Evolutionary conservation across 2,329 filamentous ascomycete species (phyloP).

Genomic region (Talaromyces rugulosus): DNA sequence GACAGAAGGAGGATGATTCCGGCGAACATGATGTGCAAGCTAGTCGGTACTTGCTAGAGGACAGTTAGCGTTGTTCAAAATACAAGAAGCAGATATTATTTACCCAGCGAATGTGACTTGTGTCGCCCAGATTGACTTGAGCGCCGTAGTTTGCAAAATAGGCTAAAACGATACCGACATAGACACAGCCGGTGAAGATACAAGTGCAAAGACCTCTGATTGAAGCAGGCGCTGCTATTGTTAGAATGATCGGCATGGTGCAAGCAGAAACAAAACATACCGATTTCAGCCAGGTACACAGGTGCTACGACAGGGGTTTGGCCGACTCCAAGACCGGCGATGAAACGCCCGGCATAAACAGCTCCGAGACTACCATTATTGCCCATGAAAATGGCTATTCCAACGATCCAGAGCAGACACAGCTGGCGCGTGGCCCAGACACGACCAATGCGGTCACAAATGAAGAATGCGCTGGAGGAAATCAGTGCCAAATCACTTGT

Average conservation of each 20-base stretch:
- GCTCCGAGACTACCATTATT: constrained; percentile 34
- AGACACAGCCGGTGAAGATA: constrained; percentile 67
- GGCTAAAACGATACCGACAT: constrained; percentile 71
- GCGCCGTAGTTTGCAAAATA: constrained; percentile 71
- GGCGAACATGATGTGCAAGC: constrained; percentile 73
- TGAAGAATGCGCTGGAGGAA: constrained; percentile 42
- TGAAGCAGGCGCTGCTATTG: constrained; percentile 52
- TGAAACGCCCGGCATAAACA: constrained; percentile 42
- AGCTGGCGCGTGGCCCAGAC: constrained; percentile 39
- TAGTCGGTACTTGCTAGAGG: constrained; percentile 57
- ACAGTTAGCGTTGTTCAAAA: background rate
- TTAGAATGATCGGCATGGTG: background rate
- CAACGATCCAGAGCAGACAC: constrained; percentile 39
- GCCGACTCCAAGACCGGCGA: constrained; percentile 41
- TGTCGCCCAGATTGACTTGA: constrained; percentile 47
- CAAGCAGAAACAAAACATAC: background rate
- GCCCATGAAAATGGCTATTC: constrained; percentile 43
- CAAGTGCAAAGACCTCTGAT: constrained; percentile 71
- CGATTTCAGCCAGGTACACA: constrained; percentile 68
- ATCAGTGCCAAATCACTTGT: background rate
- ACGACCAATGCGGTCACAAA: constrained; percentile 46
- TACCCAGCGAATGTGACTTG: constrained; percentile 48
- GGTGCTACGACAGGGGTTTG: constrained; percentile 50
- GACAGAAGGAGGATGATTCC: constrained; percentile 66
- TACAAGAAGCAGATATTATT: background rate